Percentiles rank a stretch among this genome's conserved stretches.
Conservation (phyloP, 2,329 filamentous ascomycete genomes). For the Bipolaris bicolor region DNA sequence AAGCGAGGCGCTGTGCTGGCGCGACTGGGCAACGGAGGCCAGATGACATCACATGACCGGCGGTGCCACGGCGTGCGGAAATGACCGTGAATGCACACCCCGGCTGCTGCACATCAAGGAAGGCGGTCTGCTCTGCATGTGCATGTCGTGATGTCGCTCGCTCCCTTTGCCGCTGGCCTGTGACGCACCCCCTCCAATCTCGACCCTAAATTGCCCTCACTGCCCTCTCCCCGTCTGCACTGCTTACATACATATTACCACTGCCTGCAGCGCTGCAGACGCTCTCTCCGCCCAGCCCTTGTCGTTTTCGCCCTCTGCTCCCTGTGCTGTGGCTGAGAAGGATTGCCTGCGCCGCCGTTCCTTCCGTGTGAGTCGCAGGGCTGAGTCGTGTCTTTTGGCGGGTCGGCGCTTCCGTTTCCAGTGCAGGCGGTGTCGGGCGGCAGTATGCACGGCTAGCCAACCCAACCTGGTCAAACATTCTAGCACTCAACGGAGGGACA, state of each 20-base stretch:
- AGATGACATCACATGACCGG: conserved; percentile 40
- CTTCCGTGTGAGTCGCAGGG: conserved; percentile 9
- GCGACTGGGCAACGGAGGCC: conserved; percentile 11
- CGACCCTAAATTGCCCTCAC: neutral
- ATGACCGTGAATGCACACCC: conserved; percentile 10
- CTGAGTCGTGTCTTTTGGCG: conserved; percentile 17
- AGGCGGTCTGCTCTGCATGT: conserved; percentile 3
- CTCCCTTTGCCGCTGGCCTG: neutral
- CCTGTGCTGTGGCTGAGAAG: neutral
- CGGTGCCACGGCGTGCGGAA: conserved; percentile 13
- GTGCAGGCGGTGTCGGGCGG: conserved; percentile 13
- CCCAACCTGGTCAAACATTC: conserved; percentile 33
- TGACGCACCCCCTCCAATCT: neutral
- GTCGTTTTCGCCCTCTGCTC: neutral
- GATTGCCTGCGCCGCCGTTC: neutral
- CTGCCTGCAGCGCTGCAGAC: neutral
- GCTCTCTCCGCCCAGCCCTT: neutral
- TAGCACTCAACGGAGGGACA: conserved; percentile 21
- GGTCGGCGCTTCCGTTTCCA: conserved; percentile 24
- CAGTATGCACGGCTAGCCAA: conserved; percentile 18
- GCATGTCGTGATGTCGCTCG: conserved; percentile 3
- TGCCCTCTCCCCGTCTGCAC: neutral
- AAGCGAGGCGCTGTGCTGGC: conserved; percentile 21
- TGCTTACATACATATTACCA: neutral
- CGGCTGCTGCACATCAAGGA: neutral